Conservation (phyloP, 495 filamentous ascomycete species). For the Haplographium delicatum region DNA sequence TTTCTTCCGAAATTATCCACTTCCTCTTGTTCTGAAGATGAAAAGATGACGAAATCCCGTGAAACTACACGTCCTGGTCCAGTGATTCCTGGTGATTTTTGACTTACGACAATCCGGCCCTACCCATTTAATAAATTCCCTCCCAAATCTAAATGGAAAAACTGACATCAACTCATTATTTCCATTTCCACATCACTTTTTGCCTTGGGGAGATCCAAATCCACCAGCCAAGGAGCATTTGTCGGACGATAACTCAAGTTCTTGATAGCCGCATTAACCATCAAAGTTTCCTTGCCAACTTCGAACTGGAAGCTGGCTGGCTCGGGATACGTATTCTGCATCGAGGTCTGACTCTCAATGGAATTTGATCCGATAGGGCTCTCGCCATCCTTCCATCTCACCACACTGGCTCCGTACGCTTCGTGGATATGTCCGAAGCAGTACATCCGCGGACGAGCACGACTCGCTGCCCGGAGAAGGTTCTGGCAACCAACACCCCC, state of each 20-base stretch:
- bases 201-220: conserved; percentile 18
- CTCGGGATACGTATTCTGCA: conserved; percentile 41
- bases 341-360: conserved; percentile 36
- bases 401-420: conserved; percentile 58
- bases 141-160: too few relatives aligned
- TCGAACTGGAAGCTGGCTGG: conserved; percentile 29
- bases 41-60: too few relatives aligned
- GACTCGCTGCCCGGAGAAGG: conserved; percentile 53
- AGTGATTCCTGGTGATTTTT: too few relatives aligned
- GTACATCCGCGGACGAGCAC: conserved; percentile 52
- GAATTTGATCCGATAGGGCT: conserved; percentile 34
- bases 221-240: conserved; percentile 17
- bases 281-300: conserved; percentile 56
- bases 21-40: too few relatives aligned
- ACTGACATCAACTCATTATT: too few relatives aligned
- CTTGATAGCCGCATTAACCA: conserved; percentile 64
- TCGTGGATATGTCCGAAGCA: conserved; percentile 78
- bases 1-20: too few relatives aligned
- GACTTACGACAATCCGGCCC: too few relatives aligned
- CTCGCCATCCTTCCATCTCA: conserved; percentile 43
- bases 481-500: conserved; percentile 50
- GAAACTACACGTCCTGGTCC: too few relatives aligned
- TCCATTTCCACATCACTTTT: too few relatives aligned
- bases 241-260: conserved; percentile 8
- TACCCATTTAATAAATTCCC: too few relatives aligned